Percentiles rank a stretch among this genome's conserved stretches.
Conservation (phyloP, 2,329 filamentous ascomycete genomes). For the Zymoseptoria tritici region DNA sequence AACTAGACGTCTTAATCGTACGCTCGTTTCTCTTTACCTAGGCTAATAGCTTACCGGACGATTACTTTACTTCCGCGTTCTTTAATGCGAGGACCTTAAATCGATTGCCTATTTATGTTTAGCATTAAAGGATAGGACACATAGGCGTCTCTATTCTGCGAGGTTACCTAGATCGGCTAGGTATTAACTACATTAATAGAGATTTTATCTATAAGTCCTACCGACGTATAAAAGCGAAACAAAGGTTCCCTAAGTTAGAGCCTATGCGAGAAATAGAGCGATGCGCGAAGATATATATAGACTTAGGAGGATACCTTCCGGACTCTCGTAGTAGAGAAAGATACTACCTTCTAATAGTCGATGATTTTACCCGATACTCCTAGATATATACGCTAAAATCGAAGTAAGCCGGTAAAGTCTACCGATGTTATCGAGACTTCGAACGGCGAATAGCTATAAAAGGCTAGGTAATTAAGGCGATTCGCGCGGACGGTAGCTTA, state of each 20-base stretch:
- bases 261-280: not conserved
- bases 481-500: not conserved
- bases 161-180: not conserved
- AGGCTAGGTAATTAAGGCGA: not conserved
- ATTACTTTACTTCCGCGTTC: not conserved
- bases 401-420: not conserved
- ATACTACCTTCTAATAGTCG: not conserved
- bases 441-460: not conserved
- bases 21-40: not conserved
- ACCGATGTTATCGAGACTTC: not conserved
- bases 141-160: not conserved
- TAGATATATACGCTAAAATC: not conserved
- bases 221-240: not conserved
- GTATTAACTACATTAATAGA: conserved; percentile 1
- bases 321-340: not conserved
- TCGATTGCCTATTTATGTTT: not conserved
- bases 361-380: not conserved
- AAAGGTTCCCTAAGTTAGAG: not conserved
- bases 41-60: not conserved
- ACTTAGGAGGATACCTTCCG: not conserved
- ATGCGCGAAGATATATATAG: not conserved
- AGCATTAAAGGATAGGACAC: conserved; percentile 2
- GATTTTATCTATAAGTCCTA: not conserved
- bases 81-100: not conserved
- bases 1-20: not conserved